Conservation (phyloP, 2,329 filamentous ascomycete genomes). For the Pseudogymnoascus sp. region DNA sequence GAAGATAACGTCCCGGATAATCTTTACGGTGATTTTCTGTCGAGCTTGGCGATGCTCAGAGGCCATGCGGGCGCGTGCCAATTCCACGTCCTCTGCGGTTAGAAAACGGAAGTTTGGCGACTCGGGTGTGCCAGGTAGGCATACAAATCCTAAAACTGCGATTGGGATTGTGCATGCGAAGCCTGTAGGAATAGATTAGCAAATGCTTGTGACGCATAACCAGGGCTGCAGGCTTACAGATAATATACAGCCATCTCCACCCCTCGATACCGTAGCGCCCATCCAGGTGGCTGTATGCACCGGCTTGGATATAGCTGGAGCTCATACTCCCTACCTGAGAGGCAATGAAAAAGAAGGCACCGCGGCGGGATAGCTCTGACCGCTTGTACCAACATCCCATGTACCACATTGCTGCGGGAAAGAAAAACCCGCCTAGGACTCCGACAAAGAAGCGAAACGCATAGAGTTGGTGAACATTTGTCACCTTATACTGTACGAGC, state of each 20-base stretch:
- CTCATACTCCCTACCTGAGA: constrained; percentile 11
- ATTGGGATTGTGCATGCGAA: constrained; percentile 27
- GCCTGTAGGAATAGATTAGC: not conserved
- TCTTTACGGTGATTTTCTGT: constrained; percentile 22
- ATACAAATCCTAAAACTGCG: constrained; percentile 18
- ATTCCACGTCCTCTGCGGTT: constrained; percentile 9
- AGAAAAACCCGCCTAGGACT: constrained; percentile 29
- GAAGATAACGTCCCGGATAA: constrained; percentile 18
- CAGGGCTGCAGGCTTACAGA: constrained; percentile 14
- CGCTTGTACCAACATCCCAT: constrained; percentile 11
- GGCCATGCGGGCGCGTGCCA: constrained; percentile 9
- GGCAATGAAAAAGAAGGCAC: constrained; percentile 11
- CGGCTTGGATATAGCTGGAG: constrained; percentile 29
- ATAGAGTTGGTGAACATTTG: constrained; percentile 27
- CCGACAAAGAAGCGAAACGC: constrained; percentile 32
- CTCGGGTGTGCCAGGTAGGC: constrained; percentile 17
- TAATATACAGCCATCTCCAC: constrained; percentile 46
- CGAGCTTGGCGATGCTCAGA: constrained; percentile 16
- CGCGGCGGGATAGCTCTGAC: constrained; percentile 9
- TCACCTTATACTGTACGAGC: constrained; percentile 20
- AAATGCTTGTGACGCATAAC: not conserved
- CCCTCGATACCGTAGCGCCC: constrained; percentile 44
- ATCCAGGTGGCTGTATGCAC: constrained; percentile 44
- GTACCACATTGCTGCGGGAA: constrained; percentile 26
- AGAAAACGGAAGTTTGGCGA: constrained; percentile 11